Evolutionary conservation across 129 eudicot species (phyloP), one percentile per base, ranked within the genome.

Genomic region (Flaveria ramosissima): DNA sequence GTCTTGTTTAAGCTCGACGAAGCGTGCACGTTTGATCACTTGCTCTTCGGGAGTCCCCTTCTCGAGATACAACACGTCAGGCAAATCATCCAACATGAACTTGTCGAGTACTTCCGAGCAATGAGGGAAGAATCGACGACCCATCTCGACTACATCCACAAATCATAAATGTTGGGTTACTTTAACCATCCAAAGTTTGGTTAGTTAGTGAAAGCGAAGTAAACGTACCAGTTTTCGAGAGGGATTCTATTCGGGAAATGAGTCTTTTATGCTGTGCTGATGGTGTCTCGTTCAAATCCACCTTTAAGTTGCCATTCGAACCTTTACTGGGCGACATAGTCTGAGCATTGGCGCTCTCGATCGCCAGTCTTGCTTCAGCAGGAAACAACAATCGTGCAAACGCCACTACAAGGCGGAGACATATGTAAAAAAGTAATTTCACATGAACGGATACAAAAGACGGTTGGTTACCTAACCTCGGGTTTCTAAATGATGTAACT

Each of bases 301-400:
- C 85, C 89, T 76, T 83, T 64, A 85, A 71, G 68, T 82, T 87
- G 19, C 89, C 91, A 53, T 53, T 78, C 19, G 81, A 80, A 14
- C 88, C 84, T 71, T 80, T 90, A 2, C 81, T 71, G 6, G 81
- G 80, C 14, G 85, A 48, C n/a, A 91, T 86, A 8, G 85, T 78
- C 41, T 83, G 84, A 19, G 89, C 94, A 82, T 87, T 39, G 2
- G 97, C 97, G 11, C 86, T 83, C 60, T 87, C 86, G 89, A 92
- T 89, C 17, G 92, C 96, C 56, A 92, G 75, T 63, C 79, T 87
- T 6, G 97, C 97, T 86, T 92, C 96, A 2, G 78, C 16, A 1
- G 97, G 97, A 78, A 92, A 92, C 65, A 89, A 73, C 57, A 90
- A 59, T 60, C 92, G 85, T 7, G 97, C 97, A 82, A 92, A 83